A percentile compares a stretch with the other conserved stretches of the same genome.
phyloP scores from a whole-genome alignment of 2,329 filamentous ascomycete genomes.

The Penicillium sclerotigenum region DNA sequence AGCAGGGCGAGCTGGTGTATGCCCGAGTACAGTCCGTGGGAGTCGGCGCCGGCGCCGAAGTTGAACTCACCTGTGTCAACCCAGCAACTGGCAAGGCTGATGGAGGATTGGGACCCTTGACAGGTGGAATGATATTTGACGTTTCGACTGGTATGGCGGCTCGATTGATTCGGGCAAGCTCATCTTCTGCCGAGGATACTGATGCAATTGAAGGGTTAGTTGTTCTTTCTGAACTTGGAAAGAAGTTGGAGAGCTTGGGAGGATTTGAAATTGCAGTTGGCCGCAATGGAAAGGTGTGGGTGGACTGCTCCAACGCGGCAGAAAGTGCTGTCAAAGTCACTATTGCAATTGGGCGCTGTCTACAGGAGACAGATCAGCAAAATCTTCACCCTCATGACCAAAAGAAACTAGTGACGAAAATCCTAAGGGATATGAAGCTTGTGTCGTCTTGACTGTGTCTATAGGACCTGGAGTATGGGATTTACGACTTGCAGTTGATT shows the following conservation, averaged over 20 bases:
- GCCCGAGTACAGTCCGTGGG: conserved; percentile 76
- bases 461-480: conserved; percentile 8
- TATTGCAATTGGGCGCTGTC: conserved; percentile 72
- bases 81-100: conserved; percentile 82
- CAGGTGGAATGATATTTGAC: conserved; percentile 80
- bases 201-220: conserved; percentile 61
- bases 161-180: conserved; percentile 56
- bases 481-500: conserved; percentile 3
- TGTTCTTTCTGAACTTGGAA: conserved; percentile 76
- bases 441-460: conserved; percentile 23
- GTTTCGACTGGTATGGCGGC: conserved; percentile 80
- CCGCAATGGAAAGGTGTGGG: conserved; percentile 88
- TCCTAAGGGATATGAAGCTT: conserved; percentile 43
- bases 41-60: conserved; percentile 78
- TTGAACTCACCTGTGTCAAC: conserved; percentile 87
- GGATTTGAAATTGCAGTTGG: conserved; percentile 93
- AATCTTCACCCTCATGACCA: conserved; percentile 43
- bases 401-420: conserved; percentile 45
- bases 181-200: conserved; percentile 30
- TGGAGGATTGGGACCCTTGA: conserved; percentile 80
- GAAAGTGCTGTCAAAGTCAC: conserved; percentile 59
- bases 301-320: conserved; percentile 67
- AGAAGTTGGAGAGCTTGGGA: conserved; percentile 57
- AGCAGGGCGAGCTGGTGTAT: conserved; percentile 76
- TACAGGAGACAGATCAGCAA: conserved; percentile 73